A percentile compares a stretch with the other conserved stretches of the same genome.
These are phyloP conservation scores for Penicillium pulvis DNA, from an alignment of 495 filamentous ascomycete genomes.

Conservation along the genomic window DNA sequence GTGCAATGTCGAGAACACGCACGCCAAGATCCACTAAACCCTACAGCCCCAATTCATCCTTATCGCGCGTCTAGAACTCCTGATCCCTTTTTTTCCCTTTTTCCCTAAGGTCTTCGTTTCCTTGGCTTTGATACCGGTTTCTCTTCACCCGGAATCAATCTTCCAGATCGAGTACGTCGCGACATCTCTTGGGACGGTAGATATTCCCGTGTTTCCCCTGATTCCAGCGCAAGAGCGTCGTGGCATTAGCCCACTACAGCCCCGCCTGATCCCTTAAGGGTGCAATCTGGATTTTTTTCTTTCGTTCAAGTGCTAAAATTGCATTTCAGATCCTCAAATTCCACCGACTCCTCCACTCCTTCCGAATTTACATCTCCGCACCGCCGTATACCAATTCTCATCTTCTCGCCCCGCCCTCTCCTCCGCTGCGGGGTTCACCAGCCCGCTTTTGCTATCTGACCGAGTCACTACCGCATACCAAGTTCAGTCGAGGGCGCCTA, in stretches of 20 bases:
- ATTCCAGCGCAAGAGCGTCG: constrained; percentile 4
- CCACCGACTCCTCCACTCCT: background rate
- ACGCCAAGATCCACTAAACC: constrained; percentile 26
- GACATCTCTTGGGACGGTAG: background rate
- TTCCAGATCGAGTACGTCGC: background rate
- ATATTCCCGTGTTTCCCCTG: background rate
- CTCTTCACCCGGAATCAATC: background rate
- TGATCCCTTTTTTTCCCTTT: constrained; percentile 5
- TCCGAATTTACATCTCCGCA: background rate
- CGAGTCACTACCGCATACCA: constrained; percentile 15
- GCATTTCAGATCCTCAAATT: background rate
- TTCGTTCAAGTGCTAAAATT: constrained; percentile 1
- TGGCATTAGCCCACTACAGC: constrained; percentile 7
- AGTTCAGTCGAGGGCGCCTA: constrained; percentile 13
- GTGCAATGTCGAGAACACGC: constrained; percentile 12
- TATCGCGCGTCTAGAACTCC: constrained; percentile 27
- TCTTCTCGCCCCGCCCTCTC: constrained; percentile 5
- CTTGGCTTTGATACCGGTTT: background rate
- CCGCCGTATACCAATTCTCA: background rate
- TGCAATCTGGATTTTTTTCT: constrained; percentile 17
- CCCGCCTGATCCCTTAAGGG: constrained; percentile 14
- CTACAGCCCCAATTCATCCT: constrained; percentile 19
- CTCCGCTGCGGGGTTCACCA: constrained; percentile 25
- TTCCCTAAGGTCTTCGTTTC: background rate
- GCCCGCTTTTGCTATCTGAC: constrained; percentile 23